Base-by-base conservation (phyloP, 345 rosid species). In the Salix brachista region DNA sequence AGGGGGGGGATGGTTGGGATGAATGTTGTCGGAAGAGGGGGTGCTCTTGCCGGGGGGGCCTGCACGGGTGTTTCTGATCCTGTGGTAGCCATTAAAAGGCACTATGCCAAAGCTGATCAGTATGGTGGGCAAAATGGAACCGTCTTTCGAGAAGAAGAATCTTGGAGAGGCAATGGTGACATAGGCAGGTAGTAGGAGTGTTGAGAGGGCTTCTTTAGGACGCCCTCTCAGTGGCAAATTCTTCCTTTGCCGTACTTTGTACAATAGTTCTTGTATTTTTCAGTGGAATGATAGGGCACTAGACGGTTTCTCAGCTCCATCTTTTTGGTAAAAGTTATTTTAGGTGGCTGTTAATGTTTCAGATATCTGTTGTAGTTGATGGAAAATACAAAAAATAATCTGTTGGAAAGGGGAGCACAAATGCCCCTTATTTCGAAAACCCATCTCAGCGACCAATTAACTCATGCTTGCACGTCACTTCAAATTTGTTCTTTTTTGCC, bases 111-210 rank as follows among this genome's bases (percentile, higher is more conserved):
- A 77, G 54, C 82, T 0, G 91, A 84, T 70, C 89, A 82, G 77
- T 84, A 70, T 54, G 78, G 84, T 3, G 87, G 84, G 54, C 87
- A 74, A 82, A 80, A 56, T 69, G 90, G 92, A 44, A 78, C 72
- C 52, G 79, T 85, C 21, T 62, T 77, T 48, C 73, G 88, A 56
- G 91, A 88, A 76, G 93, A 91, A 12, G 89, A 86, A 75, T 79
- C 89, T 2, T 83, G 93, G 91, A 85, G 91, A 80, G 87, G 87
- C 41, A 88, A 84, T 75, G 87, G 89, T 76, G 89, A 84, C 79
- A 69, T 88, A 75, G 87, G 88, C 68, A 88, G 95, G 87, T 88
- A 87, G 89, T 77, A 79, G 85, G 71, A 71, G 67, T 72, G 77
- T 28, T 21, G 46, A 32, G 81, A 76, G 86, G 88, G 83, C 72